Base-by-base conservation (phyloP, 768 basidiomycete species). In the Tremella fuciformis region DNA sequence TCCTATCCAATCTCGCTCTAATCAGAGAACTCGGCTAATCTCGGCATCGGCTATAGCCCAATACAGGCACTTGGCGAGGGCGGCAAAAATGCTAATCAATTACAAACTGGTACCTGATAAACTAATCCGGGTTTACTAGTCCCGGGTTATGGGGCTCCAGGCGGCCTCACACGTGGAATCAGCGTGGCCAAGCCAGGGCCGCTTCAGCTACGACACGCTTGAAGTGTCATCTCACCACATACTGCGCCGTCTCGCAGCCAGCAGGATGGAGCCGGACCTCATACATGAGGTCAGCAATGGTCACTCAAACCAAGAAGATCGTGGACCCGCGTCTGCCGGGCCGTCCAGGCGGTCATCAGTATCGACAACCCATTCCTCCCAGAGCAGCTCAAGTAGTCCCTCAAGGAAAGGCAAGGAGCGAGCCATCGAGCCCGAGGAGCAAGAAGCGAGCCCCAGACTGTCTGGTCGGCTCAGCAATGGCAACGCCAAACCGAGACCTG, bases 351-450 rank as follows among this genome's bases (percentile, higher is more conserved):
- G 7, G 42, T 15, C 42, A n/a, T 46, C 42, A n/a, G 15, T 46
- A 34, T 40, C 52, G 40, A 40, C 16, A 18, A 41, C 53, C 8
- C 50, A 25, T n/a, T 61, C 60, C 13, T 51, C 49, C 19, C 4
- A 11, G 29, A 34, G 29, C 29, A 40, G n/a, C 22, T 50, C 53
- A 1, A 44, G 58, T 13, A 22, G 24, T 7, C 21, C 44, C 44
- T 64, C 63, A 15, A 53, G 63, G 51, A 64, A 64, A 24, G 63
- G 63, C 49, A 64, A 64, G 55, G 63, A 60, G 38, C 7, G 56
- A 25, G 42, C 47, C 3, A n/a, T 50, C 3, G 49, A 50, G 16
- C 8, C n/a, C 6, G 42, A 22, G 7, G 42, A 46, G 42, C n/a
- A 46, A 15, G n/a, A 4, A 4, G n/a, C 42, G 6, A 46, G 22